Evolutionary conservation across 345 rosid species (phyloP).

Genomic region (Moricandia moricandioides): DNA sequence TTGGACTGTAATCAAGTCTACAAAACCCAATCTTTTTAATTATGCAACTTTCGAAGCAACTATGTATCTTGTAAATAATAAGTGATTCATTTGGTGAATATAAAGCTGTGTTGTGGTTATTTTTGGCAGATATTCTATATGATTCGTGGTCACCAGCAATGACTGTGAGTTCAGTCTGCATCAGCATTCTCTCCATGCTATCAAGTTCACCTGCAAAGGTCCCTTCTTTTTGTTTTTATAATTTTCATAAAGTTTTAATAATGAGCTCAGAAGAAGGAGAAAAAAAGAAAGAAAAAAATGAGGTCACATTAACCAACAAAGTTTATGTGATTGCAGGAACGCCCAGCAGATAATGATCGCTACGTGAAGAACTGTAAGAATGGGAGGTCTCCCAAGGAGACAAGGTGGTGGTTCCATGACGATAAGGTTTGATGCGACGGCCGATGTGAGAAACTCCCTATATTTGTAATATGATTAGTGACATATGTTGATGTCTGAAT

Average conservation of each 20-base stretch:
- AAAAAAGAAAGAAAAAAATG: too few species aligned
- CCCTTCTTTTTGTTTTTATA: not conserved
- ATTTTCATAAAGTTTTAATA: not conserved
- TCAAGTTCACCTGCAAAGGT: conserved; percentile 97
- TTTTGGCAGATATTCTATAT: conserved; percentile 71
- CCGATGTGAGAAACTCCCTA: not conserved
- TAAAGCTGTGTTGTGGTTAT: not conserved
- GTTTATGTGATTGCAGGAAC: conserved; percentile 52
- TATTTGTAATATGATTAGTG: conserved; percentile 10
- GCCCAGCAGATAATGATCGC: conserved; percentile 91
- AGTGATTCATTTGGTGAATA: not conserved
- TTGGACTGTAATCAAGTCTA: not conserved
- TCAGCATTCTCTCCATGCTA: conserved; percentile 97
- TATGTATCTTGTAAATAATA: not conserved
- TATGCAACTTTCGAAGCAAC: not conserved
- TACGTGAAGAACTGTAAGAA: conserved; percentile 94
- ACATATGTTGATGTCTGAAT: conserved; percentile 8
- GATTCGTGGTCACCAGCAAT: conserved; percentile 99
- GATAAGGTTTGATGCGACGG: conserved; percentile 59
- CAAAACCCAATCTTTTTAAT: not conserved
- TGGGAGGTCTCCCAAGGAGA: conserved; percentile 96
- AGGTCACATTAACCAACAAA: not conserved
- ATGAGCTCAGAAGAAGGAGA: not conserved
- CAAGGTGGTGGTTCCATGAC: conserved; percentile 99
- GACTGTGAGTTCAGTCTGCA: conserved; percentile 95